Conservation (phyloP, 139 green algal species). For the Closterium sp. region DNA sequence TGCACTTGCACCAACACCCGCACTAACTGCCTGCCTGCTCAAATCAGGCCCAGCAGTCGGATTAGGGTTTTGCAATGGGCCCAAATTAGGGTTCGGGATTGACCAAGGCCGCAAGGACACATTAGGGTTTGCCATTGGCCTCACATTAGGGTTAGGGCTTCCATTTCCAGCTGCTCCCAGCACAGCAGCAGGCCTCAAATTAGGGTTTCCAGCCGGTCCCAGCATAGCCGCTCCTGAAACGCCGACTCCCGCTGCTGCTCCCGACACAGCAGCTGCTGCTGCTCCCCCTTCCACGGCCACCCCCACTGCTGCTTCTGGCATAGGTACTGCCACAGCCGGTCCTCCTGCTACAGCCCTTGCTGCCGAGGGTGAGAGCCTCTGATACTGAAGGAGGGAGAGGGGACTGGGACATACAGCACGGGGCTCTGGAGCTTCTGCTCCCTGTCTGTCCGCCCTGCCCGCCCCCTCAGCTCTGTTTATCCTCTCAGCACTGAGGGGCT, state of each 20-base stretch:
- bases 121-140: neutral
- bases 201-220: neutral
- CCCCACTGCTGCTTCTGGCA: neutral
- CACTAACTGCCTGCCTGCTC: neutral
- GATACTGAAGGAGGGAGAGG: neutral
- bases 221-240: neutral
- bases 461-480: no score
- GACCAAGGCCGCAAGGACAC: neutral
- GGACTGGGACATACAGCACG: neutral
- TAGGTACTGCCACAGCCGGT: neutral
- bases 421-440: neutral
- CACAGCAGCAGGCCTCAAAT: no score
- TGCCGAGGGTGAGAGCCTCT: neutral
- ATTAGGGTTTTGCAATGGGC: neutral
- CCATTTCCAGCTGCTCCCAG: no score
- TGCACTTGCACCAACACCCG: neutral
- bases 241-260: neutral
- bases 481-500: no score
- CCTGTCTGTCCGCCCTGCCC: neutral
- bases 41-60: neutral
- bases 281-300: neutral
- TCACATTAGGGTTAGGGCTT: no score
- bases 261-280: neutral
- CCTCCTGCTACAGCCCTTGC: neutral
- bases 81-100: neutral